Conservation (phyloP, 1,139 yeast genomes). For the Suhomyces guaymorum region DNA sequence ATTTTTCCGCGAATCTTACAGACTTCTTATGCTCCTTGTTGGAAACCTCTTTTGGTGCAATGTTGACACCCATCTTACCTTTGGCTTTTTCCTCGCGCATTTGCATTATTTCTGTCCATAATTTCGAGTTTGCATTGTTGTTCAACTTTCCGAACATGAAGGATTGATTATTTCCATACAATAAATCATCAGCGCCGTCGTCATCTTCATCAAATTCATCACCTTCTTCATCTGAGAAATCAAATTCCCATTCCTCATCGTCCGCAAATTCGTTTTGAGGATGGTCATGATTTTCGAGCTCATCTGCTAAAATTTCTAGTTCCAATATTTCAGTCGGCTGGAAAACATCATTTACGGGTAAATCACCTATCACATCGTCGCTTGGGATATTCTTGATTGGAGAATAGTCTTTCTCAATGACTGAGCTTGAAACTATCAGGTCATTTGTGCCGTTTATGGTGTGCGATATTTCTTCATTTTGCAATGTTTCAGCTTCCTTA, state of each 20-base stretch:
- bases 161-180: constrained; percentile 23
- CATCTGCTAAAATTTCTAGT: constrained; percentile 53
- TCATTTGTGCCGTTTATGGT: constrained; percentile 12
- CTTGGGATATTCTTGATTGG: no score
- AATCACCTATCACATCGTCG: constrained; percentile 19
- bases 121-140: constrained; percentile 21
- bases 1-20: constrained; percentile 53
- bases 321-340: constrained; percentile 37
- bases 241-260: constrained; percentile 40
- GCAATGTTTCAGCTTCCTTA: background rate
- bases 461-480: constrained; percentile 5
- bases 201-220: constrained; percentile 14
- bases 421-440: constrained; percentile 16
- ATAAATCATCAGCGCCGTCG: constrained; percentile 21
- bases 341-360: no score
- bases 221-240: constrained; percentile 23
- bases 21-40: no score
- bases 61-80: no score
- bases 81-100: constrained; percentile 1
- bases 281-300: constrained; percentile 40
- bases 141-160: constrained; percentile 16
- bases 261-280: constrained; percentile 36
- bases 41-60: background rate
- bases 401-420: constrained; percentile 19
- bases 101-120: constrained; percentile 34